phyloP scores from a whole-genome alignment of 306 rosid species.

The Alnus glutinosa region DNA sequence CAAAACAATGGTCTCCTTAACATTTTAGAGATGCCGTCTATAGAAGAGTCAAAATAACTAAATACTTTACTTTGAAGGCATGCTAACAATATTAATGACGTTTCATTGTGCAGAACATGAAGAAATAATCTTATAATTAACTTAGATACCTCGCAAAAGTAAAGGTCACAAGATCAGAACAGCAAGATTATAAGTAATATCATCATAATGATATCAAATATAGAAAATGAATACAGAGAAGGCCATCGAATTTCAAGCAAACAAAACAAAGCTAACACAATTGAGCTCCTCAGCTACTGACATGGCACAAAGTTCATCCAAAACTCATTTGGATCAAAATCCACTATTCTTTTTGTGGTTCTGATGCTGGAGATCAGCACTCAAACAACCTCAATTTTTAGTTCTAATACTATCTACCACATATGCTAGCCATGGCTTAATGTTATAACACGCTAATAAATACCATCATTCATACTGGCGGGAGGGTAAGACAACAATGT shows the following conservation, averaged over 20 bases:
- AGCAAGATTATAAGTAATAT: neutral
- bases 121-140: neutral
- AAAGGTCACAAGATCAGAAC: neutral
- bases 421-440: neutral
- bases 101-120: neutral
- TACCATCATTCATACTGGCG: neutral
- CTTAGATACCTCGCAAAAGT: too few species aligned
- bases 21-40: too few species aligned
- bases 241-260: neutral
- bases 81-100: neutral
- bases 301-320: conserved; percentile 6
- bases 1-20: too few species aligned
- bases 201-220: neutral
- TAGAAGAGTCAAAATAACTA: too few species aligned
- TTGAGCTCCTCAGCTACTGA: neutral
- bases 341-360: neutral
- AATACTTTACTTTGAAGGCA: too few species aligned
- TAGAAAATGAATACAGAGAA: neutral
- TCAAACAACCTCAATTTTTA: neutral
- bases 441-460: neutral
- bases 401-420: neutral
- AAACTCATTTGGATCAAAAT: neutral
- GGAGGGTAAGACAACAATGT: neutral
- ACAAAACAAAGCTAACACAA: neutral
- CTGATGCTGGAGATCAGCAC: neutral